A percentile compares a stretch with the other conserved stretches of the same genome.
Evolutionary conservation across 768 basidiomycete genomes (phyloP).

Genomic region (Baorangia bicolor): DNA sequence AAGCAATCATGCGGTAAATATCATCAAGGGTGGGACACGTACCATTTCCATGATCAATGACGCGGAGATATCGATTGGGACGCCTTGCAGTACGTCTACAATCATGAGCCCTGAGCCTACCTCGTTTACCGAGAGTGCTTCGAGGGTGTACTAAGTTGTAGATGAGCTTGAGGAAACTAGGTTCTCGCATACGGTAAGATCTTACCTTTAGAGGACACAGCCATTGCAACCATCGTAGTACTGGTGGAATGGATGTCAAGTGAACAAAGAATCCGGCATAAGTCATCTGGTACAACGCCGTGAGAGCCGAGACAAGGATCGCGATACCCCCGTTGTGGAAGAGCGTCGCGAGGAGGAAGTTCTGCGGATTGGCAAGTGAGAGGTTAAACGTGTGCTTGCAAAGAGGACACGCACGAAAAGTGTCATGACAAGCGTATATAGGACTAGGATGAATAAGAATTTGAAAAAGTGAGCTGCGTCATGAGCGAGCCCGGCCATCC

Average conservation of each 20-base stretch:
- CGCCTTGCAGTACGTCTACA: conserved; percentile 72
- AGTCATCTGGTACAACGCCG: conserved; percentile 80
- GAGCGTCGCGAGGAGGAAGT: conserved; percentile 83
- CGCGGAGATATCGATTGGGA: conserved; percentile 79
- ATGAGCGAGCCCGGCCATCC: conserved; percentile 89
- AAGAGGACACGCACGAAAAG: conserved; percentile 60
- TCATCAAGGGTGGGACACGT: conserved; percentile 21
- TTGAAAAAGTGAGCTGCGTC: conserved; percentile 90
- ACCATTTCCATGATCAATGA: conserved; percentile 83
- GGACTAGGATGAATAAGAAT: conserved; percentile 84
- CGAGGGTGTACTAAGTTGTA: conserved; percentile 52
- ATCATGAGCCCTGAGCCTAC: conserved; percentile 88
- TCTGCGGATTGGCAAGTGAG: conserved; percentile 43
- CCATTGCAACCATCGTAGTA: conserved; percentile 94
- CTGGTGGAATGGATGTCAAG: conserved; percentile 78
- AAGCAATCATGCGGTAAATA: background rate
- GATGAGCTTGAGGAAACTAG: background rate
- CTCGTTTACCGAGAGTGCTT: conserved; percentile 90
- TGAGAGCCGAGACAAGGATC: conserved; percentile 79
- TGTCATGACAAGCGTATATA: conserved; percentile 84
- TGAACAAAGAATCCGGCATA: conserved; percentile 94
- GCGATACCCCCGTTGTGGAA: conserved; percentile 89
- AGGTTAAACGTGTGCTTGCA: background rate
- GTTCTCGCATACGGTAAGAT: background rate
- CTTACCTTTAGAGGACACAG: conserved; percentile 70